phyloP scores from a whole-genome alignment of 2,329 filamentous ascomycete genomes.

The Penicillium occitanis region DNA sequence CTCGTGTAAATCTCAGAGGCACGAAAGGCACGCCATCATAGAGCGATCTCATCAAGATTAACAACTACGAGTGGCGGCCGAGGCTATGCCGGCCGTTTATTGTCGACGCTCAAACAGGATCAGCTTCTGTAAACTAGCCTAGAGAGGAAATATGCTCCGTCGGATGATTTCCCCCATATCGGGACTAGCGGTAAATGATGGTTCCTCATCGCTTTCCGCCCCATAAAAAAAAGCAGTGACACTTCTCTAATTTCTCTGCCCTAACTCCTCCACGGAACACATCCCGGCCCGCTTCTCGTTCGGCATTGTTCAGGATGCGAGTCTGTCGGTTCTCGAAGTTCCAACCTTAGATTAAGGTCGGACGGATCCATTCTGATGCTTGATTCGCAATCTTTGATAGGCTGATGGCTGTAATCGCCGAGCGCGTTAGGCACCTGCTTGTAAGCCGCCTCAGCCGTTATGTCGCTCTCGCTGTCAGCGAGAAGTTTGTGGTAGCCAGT shows the following conservation, averaged over 20 bases:
- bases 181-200: not conserved
- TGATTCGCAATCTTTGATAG: not conserved
- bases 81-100: not conserved
- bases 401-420: not conserved
- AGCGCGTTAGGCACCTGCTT: not conserved
- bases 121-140: not conserved
- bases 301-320: conserved; percentile 1
- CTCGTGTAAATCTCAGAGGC: not conserved
- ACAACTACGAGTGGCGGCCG: too few relatives aligned
- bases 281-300: not conserved
- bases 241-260: not conserved
- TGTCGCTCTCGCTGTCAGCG: not conserved
- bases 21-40: not conserved
- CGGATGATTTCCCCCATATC: not conserved
- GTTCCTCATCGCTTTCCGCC: not conserved
- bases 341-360: not conserved
- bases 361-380: not conserved
- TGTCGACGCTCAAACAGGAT: not conserved
- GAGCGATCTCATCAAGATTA: not conserved
- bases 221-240: not conserved
- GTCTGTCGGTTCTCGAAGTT: not conserved
- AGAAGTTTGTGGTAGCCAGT: not conserved
- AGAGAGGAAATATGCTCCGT: conserved; percentile 11
- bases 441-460: not conserved
- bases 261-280: not conserved